These are phyloP conservation scores for Dothistroma pini DNA, from an alignment of 2,329 filamentous ascomycete species.

Conservation along the genomic window DNA sequence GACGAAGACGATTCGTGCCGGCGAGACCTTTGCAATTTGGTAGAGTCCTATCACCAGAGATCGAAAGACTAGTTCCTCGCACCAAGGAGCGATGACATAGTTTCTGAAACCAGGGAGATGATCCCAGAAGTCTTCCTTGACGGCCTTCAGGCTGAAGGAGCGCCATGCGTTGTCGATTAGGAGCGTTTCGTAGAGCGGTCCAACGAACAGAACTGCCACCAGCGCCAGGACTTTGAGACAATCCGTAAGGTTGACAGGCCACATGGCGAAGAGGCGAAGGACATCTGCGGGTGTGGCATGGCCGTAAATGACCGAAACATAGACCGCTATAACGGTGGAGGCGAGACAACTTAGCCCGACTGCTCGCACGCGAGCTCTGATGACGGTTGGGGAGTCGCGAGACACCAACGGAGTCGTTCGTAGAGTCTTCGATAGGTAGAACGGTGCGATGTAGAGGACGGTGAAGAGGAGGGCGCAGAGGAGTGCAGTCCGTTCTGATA, in stretches of 20 bases:
- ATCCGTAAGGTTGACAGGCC: constrained; percentile 61
- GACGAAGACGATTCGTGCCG: constrained; percentile 65
- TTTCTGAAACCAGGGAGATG: constrained; percentile 86
- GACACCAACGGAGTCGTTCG: constrained; percentile 74
- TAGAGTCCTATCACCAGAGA: constrained; percentile 81
- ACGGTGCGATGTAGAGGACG: constrained; percentile 82
- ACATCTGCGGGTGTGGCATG: constrained; percentile 51
- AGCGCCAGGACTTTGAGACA: constrained; percentile 59
- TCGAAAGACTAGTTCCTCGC: constrained; percentile 92
- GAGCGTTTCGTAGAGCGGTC: constrained; percentile 76
- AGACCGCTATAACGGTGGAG: constrained; percentile 64
- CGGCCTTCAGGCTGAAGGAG: constrained; percentile 46
- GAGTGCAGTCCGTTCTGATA: constrained; percentile 29
- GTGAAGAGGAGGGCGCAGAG: constrained; percentile 63
- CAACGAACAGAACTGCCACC: constrained; percentile 74
- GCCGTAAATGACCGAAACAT: constrained; percentile 58
- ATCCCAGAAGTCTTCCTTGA: constrained; percentile 58
- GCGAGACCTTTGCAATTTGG: constrained; percentile 60
- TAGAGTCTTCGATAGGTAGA: constrained; percentile 78
- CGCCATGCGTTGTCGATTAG: constrained; percentile 68
- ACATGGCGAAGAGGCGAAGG: constrained; percentile 72
- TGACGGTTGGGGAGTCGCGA: constrained; percentile 84
- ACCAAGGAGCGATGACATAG: constrained; percentile 76
- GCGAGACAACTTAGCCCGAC: constrained; percentile 71
- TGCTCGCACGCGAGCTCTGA: constrained; percentile 76